A percentile compares a stretch with the other conserved stretches of the same genome.
These are phyloP conservation scores for Astragalus glycyphyllos DNA, from an alignment of 306 rosid genomes.

Conservation along the genomic window DNA sequence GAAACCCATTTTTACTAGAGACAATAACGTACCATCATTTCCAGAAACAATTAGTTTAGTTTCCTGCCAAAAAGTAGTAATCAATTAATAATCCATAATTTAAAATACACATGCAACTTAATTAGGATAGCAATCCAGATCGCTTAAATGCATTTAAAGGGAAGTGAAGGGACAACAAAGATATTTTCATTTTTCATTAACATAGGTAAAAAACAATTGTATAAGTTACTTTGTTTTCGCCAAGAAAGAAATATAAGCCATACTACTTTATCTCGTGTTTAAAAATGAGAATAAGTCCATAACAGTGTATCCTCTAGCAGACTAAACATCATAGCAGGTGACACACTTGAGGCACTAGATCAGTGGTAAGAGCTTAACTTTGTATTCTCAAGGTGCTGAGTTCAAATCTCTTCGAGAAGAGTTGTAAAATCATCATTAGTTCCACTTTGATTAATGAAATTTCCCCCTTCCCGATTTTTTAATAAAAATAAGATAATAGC, in stretches of 20 bases:
- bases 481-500: background rate
- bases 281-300: slow-evolving; percentile 9
- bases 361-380: no score
- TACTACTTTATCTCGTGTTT: slow-evolving; percentile 20
- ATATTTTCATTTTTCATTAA: slow-evolving; percentile 1
- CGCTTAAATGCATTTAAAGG: slow-evolving; percentile 22
- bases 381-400: no score
- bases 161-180: slow-evolving; percentile 10
- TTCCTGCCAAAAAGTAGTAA: slow-evolving; percentile 37
- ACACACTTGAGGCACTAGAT: no score
- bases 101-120: slow-evolving; percentile 6
- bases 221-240: slow-evolving; percentile 15
- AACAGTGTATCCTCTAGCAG: no score
- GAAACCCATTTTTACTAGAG: slow-evolving; percentile 81
- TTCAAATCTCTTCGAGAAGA: no score
- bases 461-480: no score
- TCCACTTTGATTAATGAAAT: no score
- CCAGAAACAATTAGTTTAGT: no score
- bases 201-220: background rate
- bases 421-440: no score
- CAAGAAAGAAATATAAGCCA: slow-evolving; percentile 20
- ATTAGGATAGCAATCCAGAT: slow-evolving; percentile 9
- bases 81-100: slow-evolving; percentile 29
- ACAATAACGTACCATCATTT: slow-evolving; percentile 41
- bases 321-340: slow-evolving; percentile 3